A percentile compares a stretch with the other conserved stretches of the same genome.
Conservation (phyloP, 257 asterid species). For the Ilex asprella region DNA sequence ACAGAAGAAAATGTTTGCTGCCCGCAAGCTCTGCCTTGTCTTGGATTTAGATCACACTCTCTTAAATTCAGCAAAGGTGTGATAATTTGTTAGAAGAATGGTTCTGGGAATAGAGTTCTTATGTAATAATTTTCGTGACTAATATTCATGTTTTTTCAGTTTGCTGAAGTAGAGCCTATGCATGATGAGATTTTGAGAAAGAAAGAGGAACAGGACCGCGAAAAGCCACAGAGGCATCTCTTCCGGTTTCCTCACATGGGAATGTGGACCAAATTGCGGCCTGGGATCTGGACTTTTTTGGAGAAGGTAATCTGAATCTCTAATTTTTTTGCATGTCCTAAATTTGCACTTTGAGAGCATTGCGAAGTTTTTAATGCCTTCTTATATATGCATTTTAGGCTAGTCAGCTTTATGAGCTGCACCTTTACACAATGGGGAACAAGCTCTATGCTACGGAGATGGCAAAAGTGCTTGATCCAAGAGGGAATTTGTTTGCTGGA, state of each 20-base stretch:
- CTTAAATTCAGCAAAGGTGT: constrained; percentile 92
- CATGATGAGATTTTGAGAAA: constrained; percentile 88
- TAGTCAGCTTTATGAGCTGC: constrained; percentile 81
- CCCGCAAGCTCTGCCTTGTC: constrained; percentile 85
- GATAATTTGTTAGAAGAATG: constrained; percentile 8
- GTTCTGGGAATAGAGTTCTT: background rate
- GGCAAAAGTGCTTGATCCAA: constrained; percentile 99
- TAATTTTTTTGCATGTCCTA: background rate
- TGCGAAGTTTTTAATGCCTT: background rate
- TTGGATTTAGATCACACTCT: constrained; percentile 98
- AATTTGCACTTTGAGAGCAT: background rate
- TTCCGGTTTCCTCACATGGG: constrained; percentile 94
- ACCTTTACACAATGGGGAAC: constrained; percentile 98
- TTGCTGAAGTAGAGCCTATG: constrained; percentile 70
- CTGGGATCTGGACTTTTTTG: constrained; percentile 97
- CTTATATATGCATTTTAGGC: constrained; percentile 37
- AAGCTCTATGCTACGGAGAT: constrained; percentile 95
- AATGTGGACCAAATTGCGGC: constrained; percentile 99
- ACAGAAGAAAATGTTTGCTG: constrained; percentile 84
- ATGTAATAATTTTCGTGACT: background rate
- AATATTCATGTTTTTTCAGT: constrained; percentile 44
- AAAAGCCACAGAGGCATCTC: constrained; percentile 71
- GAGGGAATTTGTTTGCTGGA: constrained; percentile 89
- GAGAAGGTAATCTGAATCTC: constrained; percentile 50
- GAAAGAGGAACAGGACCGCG: constrained; percentile 94